These are phyloP conservation scores for Fusarium multiceps DNA, from an alignment of 2,329 filamentous ascomycete genomes.

Conservation along the genomic window DNA sequence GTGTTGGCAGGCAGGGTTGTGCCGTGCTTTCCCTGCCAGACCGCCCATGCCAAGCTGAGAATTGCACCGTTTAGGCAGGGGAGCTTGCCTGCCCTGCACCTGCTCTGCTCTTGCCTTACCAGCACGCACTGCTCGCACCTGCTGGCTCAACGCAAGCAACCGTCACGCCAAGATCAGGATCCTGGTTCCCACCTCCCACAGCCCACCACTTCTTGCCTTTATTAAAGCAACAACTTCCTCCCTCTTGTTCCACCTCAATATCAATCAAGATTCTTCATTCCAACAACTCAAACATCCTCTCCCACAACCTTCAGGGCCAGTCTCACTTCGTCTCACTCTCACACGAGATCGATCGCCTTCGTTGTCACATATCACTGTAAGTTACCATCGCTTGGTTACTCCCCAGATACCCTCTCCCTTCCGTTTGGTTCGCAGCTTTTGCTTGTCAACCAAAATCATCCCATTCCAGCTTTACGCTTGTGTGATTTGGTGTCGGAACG, in stretches of 20 bases:
- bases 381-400: slow-evolving; percentile 2
- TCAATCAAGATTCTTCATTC: slow-evolving; percentile 35
- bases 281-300: slow-evolving; percentile 42
- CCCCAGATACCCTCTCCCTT: neutral
- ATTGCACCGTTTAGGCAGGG: slow-evolving; percentile 13
- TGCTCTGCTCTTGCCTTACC: slow-evolving; percentile 18
- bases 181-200: slow-evolving; percentile 25
- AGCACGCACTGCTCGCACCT: slow-evolving; percentile 29
- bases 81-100: slow-evolving; percentile 27
- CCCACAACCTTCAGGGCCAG: slow-evolving; percentile 29
- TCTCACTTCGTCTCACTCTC: slow-evolving; percentile 36
- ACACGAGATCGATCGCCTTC: slow-evolving; percentile 38
- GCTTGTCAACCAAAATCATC: slow-evolving; percentile 1
- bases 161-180: slow-evolving; percentile 37
- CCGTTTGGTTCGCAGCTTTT: neutral
- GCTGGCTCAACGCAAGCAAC: slow-evolving; percentile 31
- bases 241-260: slow-evolving; percentile 38
- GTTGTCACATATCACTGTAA: slow-evolving; percentile 40
- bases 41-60: slow-evolving; percentile 34
- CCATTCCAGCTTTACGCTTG: slow-evolving; percentile 16
- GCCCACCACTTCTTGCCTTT: slow-evolving; percentile 37
- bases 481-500: slow-evolving; percentile 16
- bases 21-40: slow-evolving; percentile 36
- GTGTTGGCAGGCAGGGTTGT: slow-evolving; percentile 12
- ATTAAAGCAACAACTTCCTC: slow-evolving; percentile 44